Percentiles rank a stretch among this genome's conserved stretches.
Evolutionary conservation across 495 filamentous ascomycete species (phyloP).

Genomic region (Tricharina praecox): DNA sequence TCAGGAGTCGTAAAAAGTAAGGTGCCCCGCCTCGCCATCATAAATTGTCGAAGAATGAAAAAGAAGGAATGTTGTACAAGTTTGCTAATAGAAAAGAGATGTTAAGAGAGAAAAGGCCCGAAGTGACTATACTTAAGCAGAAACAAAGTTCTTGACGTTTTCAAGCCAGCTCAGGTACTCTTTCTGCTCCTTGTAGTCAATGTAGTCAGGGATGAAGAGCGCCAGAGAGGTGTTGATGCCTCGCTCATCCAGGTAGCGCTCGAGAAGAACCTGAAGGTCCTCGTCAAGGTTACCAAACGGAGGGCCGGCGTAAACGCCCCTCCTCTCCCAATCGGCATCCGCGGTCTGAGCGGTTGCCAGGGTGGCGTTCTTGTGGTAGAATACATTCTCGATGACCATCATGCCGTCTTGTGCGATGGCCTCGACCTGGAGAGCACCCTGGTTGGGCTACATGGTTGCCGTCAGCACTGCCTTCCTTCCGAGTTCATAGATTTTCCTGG

Average conservation of each 20-base stretch:
- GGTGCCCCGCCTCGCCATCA: neutral
- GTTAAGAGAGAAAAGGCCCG: too few relatives aligned
- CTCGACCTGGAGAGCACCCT: slow-evolving; percentile 74
- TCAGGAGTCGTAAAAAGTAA: neutral
- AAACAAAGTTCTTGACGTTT: slow-evolving; percentile 61
- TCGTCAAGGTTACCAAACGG: slow-evolving; percentile 89
- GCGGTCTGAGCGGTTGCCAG: slow-evolving; percentile 49
- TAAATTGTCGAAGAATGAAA: neutral
- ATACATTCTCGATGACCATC: slow-evolving; percentile 81
- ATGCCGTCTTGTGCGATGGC: slow-evolving; percentile 70
- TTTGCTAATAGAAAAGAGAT: slow-evolving; percentile 1
- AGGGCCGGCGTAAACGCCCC: slow-evolving; percentile 75
- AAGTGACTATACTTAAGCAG: slow-evolving; percentile 35
- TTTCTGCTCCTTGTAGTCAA: slow-evolving; percentile 97
- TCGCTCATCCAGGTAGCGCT: slow-evolving; percentile 87
- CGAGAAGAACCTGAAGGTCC: slow-evolving; percentile 78
- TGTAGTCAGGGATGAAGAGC: slow-evolving; percentile 86
- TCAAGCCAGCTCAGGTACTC: slow-evolving; percentile 88
- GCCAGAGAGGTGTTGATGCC: slow-evolving; percentile 78
- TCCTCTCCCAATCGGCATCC: slow-evolving; percentile 49
- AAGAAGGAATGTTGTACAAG: slow-evolving; percentile 10
- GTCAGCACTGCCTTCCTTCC: slow-evolving; percentile 9
- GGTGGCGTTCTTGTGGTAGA: slow-evolving; percentile 60
- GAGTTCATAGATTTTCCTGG: neutral
- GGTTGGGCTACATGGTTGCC: slow-evolving; percentile 16